phyloP scores from a whole-genome alignment of 1,139 yeast species.

The Eremothecium coryli region DNA sequence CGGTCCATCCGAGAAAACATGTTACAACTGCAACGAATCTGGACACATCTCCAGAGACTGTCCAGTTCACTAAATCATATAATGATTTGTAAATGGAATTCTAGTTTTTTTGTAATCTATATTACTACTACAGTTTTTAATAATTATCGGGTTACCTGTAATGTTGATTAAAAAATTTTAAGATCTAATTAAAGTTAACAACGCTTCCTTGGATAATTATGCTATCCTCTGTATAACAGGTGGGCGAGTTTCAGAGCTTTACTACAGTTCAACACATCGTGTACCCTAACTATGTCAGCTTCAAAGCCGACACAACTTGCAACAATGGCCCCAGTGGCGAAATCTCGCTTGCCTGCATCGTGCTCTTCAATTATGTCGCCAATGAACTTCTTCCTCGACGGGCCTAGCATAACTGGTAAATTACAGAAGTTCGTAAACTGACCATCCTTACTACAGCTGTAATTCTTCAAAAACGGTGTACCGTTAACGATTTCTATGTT shows the following conservation, averaged over 20 bases:
- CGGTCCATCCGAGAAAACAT: constrained; percentile 45
- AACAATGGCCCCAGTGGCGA: constrained; percentile 71
- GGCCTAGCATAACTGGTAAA: constrained; percentile 65
- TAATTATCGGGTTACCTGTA: constrained; percentile 2
- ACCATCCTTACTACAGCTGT: constrained; percentile 30
- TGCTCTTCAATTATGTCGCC: constrained; percentile 51
- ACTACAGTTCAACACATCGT: constrained; percentile 61
- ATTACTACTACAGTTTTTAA: constrained; percentile 1
- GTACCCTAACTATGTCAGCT: constrained; percentile 80
- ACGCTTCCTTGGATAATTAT: background rate
- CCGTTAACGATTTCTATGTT: constrained; percentile 58
- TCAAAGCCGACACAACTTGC: constrained; percentile 67
- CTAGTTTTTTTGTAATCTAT: constrained; percentile 2
- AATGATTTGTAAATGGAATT: constrained; percentile 33
- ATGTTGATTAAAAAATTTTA: background rate
- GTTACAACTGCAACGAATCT: constrained; percentile 82
- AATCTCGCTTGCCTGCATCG: constrained; percentile 49
- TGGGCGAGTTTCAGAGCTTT: constrained; percentile 66
- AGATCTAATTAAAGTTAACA: too few relatives aligned
- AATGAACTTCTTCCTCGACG: constrained; percentile 80
- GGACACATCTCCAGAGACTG: constrained; percentile 90
- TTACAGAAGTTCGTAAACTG: constrained; percentile 23
- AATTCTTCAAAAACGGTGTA: constrained; percentile 47
- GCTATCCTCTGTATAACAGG: constrained; percentile 42
- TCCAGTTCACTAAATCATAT: constrained; percentile 49